phyloP scores from a whole-genome alignment of 345 rosid genomes.

The Citrus trifoliata region DNA sequence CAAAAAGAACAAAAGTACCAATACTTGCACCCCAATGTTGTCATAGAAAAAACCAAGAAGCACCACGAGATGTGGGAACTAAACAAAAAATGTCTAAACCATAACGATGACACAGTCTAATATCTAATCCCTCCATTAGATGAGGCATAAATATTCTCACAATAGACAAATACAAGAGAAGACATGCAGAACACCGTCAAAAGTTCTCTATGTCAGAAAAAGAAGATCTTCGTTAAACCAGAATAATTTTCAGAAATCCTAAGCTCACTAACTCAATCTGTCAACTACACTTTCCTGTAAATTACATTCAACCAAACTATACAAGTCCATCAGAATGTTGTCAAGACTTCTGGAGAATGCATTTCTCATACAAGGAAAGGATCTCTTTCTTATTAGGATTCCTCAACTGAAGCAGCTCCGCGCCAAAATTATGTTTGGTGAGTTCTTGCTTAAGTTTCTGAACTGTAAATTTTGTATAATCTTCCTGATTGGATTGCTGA shows the following conservation, averaged over 20 bases:
- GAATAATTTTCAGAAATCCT: background rate
- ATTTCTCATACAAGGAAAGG: constrained; percentile 72
- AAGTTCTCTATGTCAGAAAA: background rate
- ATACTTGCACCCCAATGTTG: too few species aligned
- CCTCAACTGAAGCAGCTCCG: constrained; percentile 67
- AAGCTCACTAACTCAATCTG: constrained; percentile 1
- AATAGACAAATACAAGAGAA: background rate
- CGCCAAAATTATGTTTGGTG: constrained; percentile 78
- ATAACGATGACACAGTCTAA: background rate
- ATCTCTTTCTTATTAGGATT: constrained; percentile 82
- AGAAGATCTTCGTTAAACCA: background rate
- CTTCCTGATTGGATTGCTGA: constrained; percentile 56
- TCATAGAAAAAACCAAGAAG: too few species aligned
- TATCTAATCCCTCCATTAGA: background rate
- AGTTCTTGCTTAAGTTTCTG: constrained; percentile 87
- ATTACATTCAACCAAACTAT: constrained; percentile 27
- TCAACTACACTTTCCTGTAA: constrained; percentile 9
- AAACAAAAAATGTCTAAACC: too few species aligned
- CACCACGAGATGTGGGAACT: too few species aligned
- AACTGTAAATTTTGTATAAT: constrained; percentile 70
- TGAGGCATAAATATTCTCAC: background rate
- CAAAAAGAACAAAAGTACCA: too few species aligned
- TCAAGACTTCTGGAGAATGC: constrained; percentile 60
- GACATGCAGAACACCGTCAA: background rate
- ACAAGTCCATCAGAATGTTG: constrained; percentile 20